Percentiles rank a stretch among this genome's conserved stretches.
Evolutionary conservation across 1,139 yeast genomes (phyloP).

Genomic region (Kurtzmaniella quercitrusa): DNA sequence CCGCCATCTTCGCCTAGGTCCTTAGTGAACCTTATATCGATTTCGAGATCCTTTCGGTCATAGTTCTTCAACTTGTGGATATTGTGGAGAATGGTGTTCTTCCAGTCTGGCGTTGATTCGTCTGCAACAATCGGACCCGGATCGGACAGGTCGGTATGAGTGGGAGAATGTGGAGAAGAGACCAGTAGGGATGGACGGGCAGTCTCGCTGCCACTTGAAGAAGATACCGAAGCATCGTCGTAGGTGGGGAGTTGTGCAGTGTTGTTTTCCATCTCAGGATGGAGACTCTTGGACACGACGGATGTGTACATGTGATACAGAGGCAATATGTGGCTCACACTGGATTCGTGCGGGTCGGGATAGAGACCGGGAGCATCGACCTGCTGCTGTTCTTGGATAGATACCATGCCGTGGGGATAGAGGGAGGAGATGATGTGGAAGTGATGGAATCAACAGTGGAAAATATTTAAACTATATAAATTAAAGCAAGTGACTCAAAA

Average conservation of each 20-base stretch:
- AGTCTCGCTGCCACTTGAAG: background rate
- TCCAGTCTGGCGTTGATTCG: constrained; percentile 30
- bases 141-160: constrained; percentile 8
- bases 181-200: constrained; percentile 14
- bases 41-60: constrained; percentile 24
- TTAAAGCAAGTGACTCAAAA: background rate
- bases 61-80: constrained; percentile 31
- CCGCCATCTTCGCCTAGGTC: constrained; percentile 28
- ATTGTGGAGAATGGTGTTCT: constrained; percentile 36
- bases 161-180: constrained; percentile 3
- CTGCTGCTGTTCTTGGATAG: too few species aligned
- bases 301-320: constrained; percentile 45
- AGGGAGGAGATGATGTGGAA: too few species aligned
- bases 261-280: constrained; percentile 10
- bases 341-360: background rate
- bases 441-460: too few species aligned
- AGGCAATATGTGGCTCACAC: constrained; percentile 26
- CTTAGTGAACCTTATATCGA: constrained; percentile 30
- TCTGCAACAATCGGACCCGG: constrained; percentile 24
- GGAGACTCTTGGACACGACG: constrained; percentile 20
- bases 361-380: background rate
- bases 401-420: too few species aligned
- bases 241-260: constrained; percentile 13
- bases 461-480: too few species aligned
- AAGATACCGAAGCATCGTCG: constrained; percentile 8